Base-by-base conservation (phyloP, 208 protist species). In the Leishmania aethiopica region DNA sequence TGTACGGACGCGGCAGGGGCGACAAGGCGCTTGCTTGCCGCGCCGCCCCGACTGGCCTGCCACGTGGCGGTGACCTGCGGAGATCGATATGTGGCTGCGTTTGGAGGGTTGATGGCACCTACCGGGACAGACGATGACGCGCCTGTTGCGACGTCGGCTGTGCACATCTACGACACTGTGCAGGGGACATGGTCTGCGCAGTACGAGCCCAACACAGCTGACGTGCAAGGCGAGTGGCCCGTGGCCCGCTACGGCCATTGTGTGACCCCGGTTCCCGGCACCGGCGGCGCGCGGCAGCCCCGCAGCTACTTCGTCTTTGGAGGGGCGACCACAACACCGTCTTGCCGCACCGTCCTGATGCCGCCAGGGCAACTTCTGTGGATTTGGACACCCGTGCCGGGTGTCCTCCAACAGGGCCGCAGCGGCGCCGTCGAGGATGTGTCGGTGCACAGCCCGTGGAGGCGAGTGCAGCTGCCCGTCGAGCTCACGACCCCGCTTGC, bases 191-290 rank as follows among this genome's bases (percentile, higher is more conserved):
- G 91, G 91, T 80, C 42, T 32, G 35, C 40, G 25, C n/a, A 74
- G 35, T 67, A 13, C 6, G 60, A 35, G 4, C 22, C 37, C 28
- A 25, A 79, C 37, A 49, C 55, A 0, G 78, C 40, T 28, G 10
- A 76, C n/a, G 22, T 17, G 59, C 77, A 57, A 32, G 71, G 42
- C 37, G 75, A 42, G 74, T 95, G 91, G 91, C 91, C 91, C 17
- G 60, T 77, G 66, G 86, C 91, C 22, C 89, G 91, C 6, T 95
- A 91, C 73, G 91, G 86, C 6, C 91, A 95, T 66, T 77, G 85
- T 42, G 81, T 88, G 25, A 75, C 86, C 32, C 80, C 51, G 32
- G 83, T 93, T 42, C 88, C 90, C 10, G 80, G 88, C 73, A 88
- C 85, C 35, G 87, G 86, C 67, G 72, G 82, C 37, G 78, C 45